Base-by-base conservation (phyloP, 2,329 filamentous ascomycete species). In the Fusarium longipes region DNA sequence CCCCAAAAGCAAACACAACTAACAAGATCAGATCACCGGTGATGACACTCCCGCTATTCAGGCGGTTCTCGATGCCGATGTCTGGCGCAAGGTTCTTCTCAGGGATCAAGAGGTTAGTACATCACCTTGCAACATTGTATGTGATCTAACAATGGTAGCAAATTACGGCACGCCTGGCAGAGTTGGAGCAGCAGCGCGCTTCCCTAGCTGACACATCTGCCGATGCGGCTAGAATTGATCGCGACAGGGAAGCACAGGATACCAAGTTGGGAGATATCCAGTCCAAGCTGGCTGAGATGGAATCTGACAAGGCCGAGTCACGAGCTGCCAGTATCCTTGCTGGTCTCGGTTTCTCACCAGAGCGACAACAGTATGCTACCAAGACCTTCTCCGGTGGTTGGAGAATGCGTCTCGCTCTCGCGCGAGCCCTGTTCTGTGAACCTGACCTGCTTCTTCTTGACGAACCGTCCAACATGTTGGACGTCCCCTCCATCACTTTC, bases 381-480 rank as follows among this genome's bases (percentile, higher is more conserved):
- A 98, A 93, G 85, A 98, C 95, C 7, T 99, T 99, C 82, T 99
- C 96, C 52, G 96, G 96, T 86, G 96, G 96, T 91, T 99, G 96
- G 96, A 90, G 96, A 81, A 99, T 99, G 96, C 91, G 96, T 84
- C 83, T 99, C 75, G 96, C 96, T 15, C 86, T 99, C 65, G 96
- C 96, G 14, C 86, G 96, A 86, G 96, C 96, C 15, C 87, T 99
- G 33, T 99, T 99, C 84, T 99, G 96, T 82, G 96, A 99, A 78
- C 96, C 96, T 40, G 96, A 99, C 81, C 84, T 99, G 51, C 82
- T 99, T 61, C 86, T 99, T 78, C 93, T 99, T 72, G 96, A 99
- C 83, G 96, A 99, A 89, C 96, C 96, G 82, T 98, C 95, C 56
- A 98, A 98, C 89, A 98, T 98, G 95, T 93, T 99, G 93, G 96